phyloP scores from a whole-genome alignment of 345 rosid species.

The Hevea brasiliensis region DNA sequence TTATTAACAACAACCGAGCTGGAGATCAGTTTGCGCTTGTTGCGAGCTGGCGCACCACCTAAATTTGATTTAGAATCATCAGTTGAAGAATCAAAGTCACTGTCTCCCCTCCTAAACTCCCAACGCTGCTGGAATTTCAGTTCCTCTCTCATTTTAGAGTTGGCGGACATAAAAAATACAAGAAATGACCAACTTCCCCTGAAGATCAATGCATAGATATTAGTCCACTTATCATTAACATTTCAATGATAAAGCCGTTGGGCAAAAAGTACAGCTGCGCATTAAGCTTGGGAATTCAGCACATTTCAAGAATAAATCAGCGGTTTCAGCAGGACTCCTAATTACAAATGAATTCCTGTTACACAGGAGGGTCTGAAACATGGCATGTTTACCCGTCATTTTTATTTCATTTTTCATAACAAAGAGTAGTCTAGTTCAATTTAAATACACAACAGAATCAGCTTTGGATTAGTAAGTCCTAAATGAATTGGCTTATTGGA shows the following conservation, averaged over 20 bases:
- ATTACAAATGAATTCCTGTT: not conserved
- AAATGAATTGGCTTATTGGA: constrained; percentile 1
- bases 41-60: constrained; percentile 23
- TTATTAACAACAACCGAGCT: constrained; percentile 23
- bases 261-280: not conserved
- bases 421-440: not conserved
- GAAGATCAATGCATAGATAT: not conserved
- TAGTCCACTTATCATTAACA: not conserved
- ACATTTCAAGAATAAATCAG: constrained; percentile 5
- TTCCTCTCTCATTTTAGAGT: constrained; percentile 34
- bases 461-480: not conserved
- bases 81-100: constrained; percentile 45
- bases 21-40: constrained; percentile 33
- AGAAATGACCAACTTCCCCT: not conserved
- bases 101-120: constrained; percentile 47
- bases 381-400: not conserved
- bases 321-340: not conserved
- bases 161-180: constrained; percentile 16
- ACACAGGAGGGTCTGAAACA: not conserved
- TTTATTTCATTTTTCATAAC: not conserved
- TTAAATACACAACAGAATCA: not conserved
- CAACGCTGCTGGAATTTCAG: constrained; percentile 45
- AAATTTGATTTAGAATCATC: constrained; percentile 36
- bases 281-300: not conserved
- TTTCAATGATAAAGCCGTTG: not conserved